Percentiles rank a stretch among this genome's conserved stretches.
Conservation (phyloP, 2,329 filamentous ascomycete species). For the Exophiala phaeomuriformis region DNA sequence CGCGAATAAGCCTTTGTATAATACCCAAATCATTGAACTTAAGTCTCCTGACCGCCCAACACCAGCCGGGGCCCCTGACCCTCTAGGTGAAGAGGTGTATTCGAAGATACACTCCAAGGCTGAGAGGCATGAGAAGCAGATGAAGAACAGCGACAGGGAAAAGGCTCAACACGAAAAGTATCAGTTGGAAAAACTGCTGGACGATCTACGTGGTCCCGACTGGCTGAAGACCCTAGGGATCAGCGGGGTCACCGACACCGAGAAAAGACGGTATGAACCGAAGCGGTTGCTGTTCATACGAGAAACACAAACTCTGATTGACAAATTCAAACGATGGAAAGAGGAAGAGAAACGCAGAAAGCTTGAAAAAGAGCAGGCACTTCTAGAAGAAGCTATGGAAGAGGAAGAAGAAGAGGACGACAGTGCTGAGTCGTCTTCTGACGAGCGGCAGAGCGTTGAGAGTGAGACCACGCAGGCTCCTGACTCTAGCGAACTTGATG, state of each 20-base stretch:
- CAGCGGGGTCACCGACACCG: constrained; percentile 72
- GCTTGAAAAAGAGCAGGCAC: constrained; percentile 62
- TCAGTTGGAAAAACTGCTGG: constrained; percentile 61
- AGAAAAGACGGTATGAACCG: constrained; percentile 78
- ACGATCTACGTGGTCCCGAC: constrained; percentile 80
- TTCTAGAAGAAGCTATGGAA: constrained; percentile 40
- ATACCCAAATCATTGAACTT: constrained; percentile 40
- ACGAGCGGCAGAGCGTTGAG: constrained; percentile 13
- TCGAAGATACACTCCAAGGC: constrained; percentile 53
- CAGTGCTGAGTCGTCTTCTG: constrained; percentile 9
- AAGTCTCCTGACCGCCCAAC: not conserved
- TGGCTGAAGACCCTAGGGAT: constrained; percentile 92
- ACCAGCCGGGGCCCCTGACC: constrained; percentile 39
- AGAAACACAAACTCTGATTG: constrained; percentile 71
- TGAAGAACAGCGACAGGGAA: constrained; percentile 61
- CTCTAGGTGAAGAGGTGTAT: constrained; percentile 50
- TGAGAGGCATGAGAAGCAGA: constrained; percentile 60
- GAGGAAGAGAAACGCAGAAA: constrained; percentile 81
- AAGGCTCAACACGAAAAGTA: constrained; percentile 60
- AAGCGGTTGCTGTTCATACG: constrained; percentile 78
- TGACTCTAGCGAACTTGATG: constrained; percentile 64
- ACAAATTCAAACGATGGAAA: constrained; percentile 83
- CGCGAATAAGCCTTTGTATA: constrained; percentile 34
- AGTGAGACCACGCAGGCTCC: constrained; percentile 43
- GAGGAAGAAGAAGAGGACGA: constrained; percentile 24